A percentile compares a stretch with the other conserved stretches of the same genome.
These are phyloP conservation scores for Lagenaria siceraria DNA, from an alignment of 306 rosid species.

Conservation along the genomic window DNA sequence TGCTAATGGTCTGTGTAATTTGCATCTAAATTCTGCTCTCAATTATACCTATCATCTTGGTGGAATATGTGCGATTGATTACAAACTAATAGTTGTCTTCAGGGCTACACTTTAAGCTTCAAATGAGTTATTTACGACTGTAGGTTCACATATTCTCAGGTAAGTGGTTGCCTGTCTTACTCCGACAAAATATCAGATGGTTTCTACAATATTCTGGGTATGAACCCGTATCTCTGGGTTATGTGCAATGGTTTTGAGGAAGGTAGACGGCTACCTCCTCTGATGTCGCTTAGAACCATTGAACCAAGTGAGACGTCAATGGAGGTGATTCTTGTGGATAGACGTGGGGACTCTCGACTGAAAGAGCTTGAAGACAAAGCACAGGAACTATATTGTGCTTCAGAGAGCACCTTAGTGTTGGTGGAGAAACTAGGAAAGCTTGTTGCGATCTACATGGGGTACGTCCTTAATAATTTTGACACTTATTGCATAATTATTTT, in stretches of 20 bases:
- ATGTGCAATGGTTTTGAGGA: conserved; percentile 77
- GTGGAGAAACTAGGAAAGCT: conserved; percentile 89
- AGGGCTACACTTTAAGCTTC: neutral
- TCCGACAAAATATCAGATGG: conserved; percentile 87
- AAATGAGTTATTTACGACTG: neutral
- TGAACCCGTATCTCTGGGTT: conserved; percentile 94
- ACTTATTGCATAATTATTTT: neutral
- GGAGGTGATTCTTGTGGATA: conserved; percentile 85
- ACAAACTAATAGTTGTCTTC: neutral
- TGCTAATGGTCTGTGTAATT: neutral
- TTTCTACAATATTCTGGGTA: conserved; percentile 84
- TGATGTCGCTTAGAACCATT: conserved; percentile 57
- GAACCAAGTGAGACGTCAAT: conserved; percentile 55
- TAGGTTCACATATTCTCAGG: conserved; percentile 31
- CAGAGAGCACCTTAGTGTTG: conserved; percentile 51
- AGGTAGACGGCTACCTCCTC: conserved; percentile 45
- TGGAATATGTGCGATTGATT: neutral
- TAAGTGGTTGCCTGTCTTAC: conserved; percentile 87
- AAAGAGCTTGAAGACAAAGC: conserved; percentile 87
- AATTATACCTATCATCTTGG: neutral
- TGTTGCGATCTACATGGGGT: conserved; percentile 93
- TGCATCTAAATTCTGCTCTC: neutral
- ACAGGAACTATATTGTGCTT: conserved; percentile 56
- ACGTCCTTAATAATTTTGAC: conserved; percentile 9
- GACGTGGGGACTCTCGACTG: conserved; percentile 53